Conservation (phyloP, 2,329 filamentous ascomycete genomes). For the Verticillium alfalfae region DNA sequence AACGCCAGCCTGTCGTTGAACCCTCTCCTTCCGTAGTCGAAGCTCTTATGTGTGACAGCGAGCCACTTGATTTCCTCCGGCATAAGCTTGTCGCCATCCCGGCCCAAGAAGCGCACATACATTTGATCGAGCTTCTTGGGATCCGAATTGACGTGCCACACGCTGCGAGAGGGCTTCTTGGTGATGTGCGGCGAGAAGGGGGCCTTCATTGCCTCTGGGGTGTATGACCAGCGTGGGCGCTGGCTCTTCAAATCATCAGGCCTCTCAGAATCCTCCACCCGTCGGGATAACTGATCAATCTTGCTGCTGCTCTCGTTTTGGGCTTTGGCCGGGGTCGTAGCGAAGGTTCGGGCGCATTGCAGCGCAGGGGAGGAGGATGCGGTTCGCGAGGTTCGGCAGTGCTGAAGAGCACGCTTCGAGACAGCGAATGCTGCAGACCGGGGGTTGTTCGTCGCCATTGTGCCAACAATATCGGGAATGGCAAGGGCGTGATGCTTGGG, state of each 20-base stretch:
- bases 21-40: conserved; percentile 87
- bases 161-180: conserved; percentile 45
- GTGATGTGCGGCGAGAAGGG: conserved; percentile 57
- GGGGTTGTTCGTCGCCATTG: conserved; percentile 10
- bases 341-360: conserved; percentile 6
- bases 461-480: not conserved
- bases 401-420: conserved; percentile 9
- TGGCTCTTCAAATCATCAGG: conserved; percentile 5
- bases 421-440: conserved; percentile 9
- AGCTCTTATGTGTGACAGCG: conserved; percentile 96
- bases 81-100: conserved; percentile 65
- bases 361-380: conserved; percentile 5
- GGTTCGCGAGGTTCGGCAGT: conserved; percentile 5
- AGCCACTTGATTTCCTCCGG: conserved; percentile 95
- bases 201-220: conserved; percentile 64
- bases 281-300: conserved; percentile 7
- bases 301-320: not conserved
- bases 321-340: conserved; percentile 3
- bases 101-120: conserved; percentile 72
- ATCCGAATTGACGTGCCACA: conserved; percentile 70
- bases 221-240: conserved; percentile 63
- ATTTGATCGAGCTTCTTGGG: conserved; percentile 69
- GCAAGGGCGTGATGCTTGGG: not conserved
- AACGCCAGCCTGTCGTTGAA: conserved; percentile 94
- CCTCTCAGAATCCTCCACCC: conserved; percentile 2